phyloP scores from a whole-genome alignment of 495 filamentous ascomycete genomes.

The Entonaema liquescens region DNA sequence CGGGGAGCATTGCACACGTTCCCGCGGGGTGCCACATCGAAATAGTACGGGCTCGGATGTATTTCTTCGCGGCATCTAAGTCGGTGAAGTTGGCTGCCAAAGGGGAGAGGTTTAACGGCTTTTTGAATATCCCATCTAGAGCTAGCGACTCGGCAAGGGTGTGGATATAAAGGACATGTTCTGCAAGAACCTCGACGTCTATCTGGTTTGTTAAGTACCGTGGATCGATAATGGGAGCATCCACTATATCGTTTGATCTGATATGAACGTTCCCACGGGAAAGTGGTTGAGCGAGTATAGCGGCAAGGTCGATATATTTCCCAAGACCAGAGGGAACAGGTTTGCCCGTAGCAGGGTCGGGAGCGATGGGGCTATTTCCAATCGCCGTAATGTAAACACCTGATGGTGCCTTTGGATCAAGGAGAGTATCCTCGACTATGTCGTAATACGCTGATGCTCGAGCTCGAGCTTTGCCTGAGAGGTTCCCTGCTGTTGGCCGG shows the following conservation, averaged over 20 bases:
- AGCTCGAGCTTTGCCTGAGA: not conserved
- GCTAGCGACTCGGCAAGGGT: not conserved
- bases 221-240: not conserved
- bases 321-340: not conserved
- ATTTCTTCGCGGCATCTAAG: not conserved
- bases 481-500: not conserved
- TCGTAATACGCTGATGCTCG: not conserved
- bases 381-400: not conserved
- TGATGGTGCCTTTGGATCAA: not conserved
- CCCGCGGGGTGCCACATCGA: not conserved
- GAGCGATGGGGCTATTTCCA: not conserved
- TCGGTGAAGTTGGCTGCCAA: not conserved
- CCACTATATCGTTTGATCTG: not conserved
- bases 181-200: not conserved
- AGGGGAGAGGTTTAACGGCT: not conserved
- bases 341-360: not conserved
- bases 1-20: not conserved
- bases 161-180: not conserved
- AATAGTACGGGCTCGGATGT: not conserved
- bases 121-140: not conserved
- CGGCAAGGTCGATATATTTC: not conserved
- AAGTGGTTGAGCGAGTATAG: not conserved
- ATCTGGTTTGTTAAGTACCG: not conserved
- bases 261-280: not conserved
- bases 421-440: not conserved